These are phyloP conservation scores for Apiotrichum mycotoxinovorans DNA, from an alignment of 1,284 basidiomycete species.

Conservation along the genomic window DNA sequence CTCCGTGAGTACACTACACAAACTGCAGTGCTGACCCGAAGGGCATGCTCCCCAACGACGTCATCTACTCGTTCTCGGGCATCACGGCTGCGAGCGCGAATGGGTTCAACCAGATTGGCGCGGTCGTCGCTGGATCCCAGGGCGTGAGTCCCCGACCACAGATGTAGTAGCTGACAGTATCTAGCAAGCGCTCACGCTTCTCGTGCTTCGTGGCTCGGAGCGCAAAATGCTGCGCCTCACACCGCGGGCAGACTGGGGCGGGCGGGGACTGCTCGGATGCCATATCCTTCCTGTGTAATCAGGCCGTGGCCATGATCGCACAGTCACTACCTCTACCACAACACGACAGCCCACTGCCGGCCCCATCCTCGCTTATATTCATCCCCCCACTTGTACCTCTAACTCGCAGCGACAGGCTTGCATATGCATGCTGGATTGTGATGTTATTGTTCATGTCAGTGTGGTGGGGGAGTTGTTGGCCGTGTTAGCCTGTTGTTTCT, in stretches of 20 bases:
- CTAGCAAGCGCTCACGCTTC: conserved; percentile 55
- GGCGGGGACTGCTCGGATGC: conserved; percentile 77
- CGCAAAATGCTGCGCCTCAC: conserved; percentile 54
- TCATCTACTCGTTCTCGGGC: conserved; percentile 68
- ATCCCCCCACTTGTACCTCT: neutral
- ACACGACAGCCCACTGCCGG: no score
- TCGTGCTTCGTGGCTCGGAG: conserved; percentile 50
- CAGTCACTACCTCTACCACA: no score
- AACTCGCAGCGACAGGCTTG: conserved; percentile 2
- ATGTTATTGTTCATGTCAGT: no score
- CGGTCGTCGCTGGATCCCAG: conserved; percentile 67
- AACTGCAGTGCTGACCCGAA: conserved; percentile 39
- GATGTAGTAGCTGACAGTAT: neutral
- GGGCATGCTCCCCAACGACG: conserved; percentile 68
- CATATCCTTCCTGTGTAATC: conserved; percentile 61
- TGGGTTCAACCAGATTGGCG: conserved; percentile 62
- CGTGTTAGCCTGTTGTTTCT: no score
- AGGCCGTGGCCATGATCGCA: no score
- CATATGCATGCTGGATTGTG: conserved; percentile 13
- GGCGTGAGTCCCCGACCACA: conserved; percentile 56
- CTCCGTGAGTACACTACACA: conserved; percentile 58
- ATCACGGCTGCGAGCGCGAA: conserved; percentile 53
- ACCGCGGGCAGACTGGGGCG: conserved; percentile 65
- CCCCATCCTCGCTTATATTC: no score
- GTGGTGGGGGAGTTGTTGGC: neutral